phyloP scores from a whole-genome alignment of 495 filamentous ascomycete genomes.

The Pseudoneurospora amorphoporcata region DNA sequence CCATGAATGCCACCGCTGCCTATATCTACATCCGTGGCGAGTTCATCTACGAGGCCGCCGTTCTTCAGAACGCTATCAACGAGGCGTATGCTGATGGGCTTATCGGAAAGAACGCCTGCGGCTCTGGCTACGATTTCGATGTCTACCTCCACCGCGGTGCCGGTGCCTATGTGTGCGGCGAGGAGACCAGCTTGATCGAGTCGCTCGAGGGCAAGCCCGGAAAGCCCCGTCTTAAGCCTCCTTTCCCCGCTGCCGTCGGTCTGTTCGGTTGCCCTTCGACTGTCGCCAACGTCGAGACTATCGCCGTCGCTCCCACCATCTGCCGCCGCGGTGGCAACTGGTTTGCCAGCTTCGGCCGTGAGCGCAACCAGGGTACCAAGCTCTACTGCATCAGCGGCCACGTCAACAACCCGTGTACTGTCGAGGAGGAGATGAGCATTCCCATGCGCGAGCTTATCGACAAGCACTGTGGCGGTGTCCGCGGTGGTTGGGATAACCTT shows the following conservation, averaged over 20 bases:
- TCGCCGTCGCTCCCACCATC: slow-evolving; percentile 93
- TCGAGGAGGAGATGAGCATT: slow-evolving; percentile 98
- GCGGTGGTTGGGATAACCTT: slow-evolving; percentile 96
- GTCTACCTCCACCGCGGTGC: slow-evolving; percentile 93
- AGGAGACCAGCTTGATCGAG: slow-evolving; percentile 96
- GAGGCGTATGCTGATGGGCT: slow-evolving; percentile 90
- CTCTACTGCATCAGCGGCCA: slow-evolving; percentile 97
- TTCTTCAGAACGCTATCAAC: slow-evolving; percentile 90
- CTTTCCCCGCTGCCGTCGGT: slow-evolving; percentile 94
- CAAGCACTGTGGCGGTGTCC: slow-evolving; percentile 92
- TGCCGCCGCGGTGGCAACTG: slow-evolving; percentile 83
- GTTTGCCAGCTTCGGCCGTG: slow-evolving; percentile 88
- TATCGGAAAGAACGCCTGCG: slow-evolving; percentile 97
- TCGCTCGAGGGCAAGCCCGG: slow-evolving; percentile 96
- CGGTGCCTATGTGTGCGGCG: slow-evolving; percentile 95
- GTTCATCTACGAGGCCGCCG: slow-evolving; percentile 93
- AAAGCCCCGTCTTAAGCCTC: slow-evolving; percentile 96
- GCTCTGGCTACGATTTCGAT: slow-evolving; percentile 94
- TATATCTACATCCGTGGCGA: slow-evolving; percentile 99
- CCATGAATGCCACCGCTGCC: slow-evolving; percentile 95
- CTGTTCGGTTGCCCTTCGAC: slow-evolving; percentile 96
- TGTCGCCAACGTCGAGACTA: slow-evolving; percentile 94
- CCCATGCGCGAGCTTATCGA: slow-evolving; percentile 90
- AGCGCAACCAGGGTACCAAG: slow-evolving; percentile 93
- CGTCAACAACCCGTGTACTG: slow-evolving; percentile 96